Evolutionary conservation across 371 early-diverging fungal genomes (phyloP).

Genomic region (Racocetra persica): DNA sequence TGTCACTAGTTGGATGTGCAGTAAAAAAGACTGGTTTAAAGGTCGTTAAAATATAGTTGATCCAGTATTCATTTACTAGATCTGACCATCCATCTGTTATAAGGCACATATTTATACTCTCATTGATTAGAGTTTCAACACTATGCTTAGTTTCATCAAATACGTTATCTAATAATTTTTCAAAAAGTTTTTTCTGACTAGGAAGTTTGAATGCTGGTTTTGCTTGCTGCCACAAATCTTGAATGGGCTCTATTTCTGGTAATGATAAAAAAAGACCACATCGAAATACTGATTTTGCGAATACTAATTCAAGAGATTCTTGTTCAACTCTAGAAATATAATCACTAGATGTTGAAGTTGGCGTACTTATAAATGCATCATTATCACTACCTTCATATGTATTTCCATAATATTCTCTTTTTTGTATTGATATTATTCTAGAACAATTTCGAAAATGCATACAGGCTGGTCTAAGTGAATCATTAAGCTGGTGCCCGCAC

Average conservation of each 20-base stretch:
- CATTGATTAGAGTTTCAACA: not conserved
- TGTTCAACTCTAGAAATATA: no score
- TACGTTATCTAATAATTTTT: not conserved
- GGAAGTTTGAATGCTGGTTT: not conserved
- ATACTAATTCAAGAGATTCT: no score
- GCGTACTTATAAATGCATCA: no score
- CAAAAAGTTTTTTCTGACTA: not conserved
- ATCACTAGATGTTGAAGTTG: no score
- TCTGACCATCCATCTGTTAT: not conserved
- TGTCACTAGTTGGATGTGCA: not conserved
- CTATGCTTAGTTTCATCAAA: not conserved
- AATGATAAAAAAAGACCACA: constrained; percentile 1
- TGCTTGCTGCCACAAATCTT: not conserved
- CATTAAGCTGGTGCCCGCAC: no score
- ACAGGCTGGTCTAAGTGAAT: no score
- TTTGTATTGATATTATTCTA: no score
- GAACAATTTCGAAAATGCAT: no score
- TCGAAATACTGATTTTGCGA: not conserved
- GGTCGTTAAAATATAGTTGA: not conserved
- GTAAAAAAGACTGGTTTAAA: not conserved
- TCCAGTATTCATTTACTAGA: not conserved
- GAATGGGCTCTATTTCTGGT: not conserved
- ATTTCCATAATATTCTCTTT: no score
- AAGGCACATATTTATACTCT: not conserved
- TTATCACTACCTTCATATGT: no score